Percentiles rank a stretch among this genome's conserved stretches.
These are phyloP conservation scores for Colletotrichum gigasporum DNA, from an alignment of 2,329 filamentous ascomycete genomes.

Conservation along the genomic window DNA sequence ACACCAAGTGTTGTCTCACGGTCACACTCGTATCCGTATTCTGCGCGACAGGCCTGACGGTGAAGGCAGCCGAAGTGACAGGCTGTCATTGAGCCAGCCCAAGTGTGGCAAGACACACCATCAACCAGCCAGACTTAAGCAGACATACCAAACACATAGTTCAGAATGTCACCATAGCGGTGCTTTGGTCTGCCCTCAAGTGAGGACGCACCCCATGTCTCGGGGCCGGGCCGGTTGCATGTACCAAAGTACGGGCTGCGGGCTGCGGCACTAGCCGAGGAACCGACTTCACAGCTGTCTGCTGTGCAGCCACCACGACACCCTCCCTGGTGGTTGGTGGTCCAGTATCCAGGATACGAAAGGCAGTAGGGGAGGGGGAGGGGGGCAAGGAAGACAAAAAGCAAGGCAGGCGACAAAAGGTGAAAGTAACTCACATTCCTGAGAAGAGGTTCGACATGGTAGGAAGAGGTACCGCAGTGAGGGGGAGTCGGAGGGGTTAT, in stretches of 20 bases:
- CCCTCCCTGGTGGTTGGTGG: background rate
- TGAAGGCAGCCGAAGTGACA: background rate
- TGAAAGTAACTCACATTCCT: constrained; percentile 63
- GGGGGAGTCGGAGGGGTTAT: constrained; percentile 34
- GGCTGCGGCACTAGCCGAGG: constrained; percentile 30
- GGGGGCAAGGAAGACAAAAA: background rate
- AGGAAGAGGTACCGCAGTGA: constrained; percentile 32
- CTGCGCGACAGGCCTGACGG: background rate
- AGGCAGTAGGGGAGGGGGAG: background rate
- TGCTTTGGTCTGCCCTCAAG: constrained; percentile 1
- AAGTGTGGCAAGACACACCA: background rate
- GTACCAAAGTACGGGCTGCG: constrained; percentile 10
- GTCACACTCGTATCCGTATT: background rate
- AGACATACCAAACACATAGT: background rate
- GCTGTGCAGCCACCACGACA: constrained; percentile 20
- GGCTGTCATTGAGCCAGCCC: background rate
- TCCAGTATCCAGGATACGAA: background rate
- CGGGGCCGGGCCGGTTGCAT: constrained; percentile 22
- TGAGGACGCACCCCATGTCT: constrained; percentile 29
- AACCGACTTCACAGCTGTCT: constrained; percentile 27
- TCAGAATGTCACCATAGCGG: background rate
- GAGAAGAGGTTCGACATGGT: constrained; percentile 70
- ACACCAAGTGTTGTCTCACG: background rate
- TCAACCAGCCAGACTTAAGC: background rate
- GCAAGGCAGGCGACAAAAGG: constrained; percentile 24